A percentile compares a stretch with the other conserved stretches of the same genome.
These are phyloP conservation scores for Dendrothele bispora DNA, from an alignment of 768 basidiomycete species.

Conservation along the genomic window DNA sequence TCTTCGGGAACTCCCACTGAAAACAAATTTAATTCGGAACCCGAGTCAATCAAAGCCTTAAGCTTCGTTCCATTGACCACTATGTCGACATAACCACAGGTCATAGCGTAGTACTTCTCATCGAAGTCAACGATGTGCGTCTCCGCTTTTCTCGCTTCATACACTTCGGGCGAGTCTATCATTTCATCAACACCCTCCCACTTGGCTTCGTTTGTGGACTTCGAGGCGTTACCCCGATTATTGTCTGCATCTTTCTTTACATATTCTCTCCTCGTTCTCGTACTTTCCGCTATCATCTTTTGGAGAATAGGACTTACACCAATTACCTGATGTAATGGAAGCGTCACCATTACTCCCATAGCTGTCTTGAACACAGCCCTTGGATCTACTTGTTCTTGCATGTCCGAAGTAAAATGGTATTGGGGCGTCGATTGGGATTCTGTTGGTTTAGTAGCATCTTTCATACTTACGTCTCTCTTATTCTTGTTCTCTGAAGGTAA, in stretches of 20 bases:
- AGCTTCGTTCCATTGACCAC: neutral
- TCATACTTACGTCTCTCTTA: neutral
- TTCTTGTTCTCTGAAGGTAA: neutral
- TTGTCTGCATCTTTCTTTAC: neutral
- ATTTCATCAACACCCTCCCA: too few species aligned
- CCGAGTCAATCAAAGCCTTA: conserved; percentile 2
- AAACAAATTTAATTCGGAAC: conserved; percentile 1
- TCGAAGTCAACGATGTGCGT: rapidly evolving
- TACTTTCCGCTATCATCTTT: neutral
- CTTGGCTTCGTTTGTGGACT: too few species aligned
- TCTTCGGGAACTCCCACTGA: neutral
- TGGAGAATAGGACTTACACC: neutral
- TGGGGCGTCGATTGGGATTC: neutral
- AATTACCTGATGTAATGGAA: neutral
- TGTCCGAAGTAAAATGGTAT: conserved; percentile 5
- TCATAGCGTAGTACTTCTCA: conserved; percentile 1
- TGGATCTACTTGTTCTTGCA: neutral
- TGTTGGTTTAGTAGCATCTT: neutral
- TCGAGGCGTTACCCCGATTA: too few species aligned
- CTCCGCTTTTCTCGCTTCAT: neutral
- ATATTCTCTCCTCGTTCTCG: neutral
- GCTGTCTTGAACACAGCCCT: neutral
- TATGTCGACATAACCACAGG: neutral
- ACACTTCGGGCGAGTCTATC: neutral
- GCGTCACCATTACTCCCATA: neutral